A percentile compares a stretch with the other conserved stretches of the same genome.
phyloP scores from a whole-genome alignment of 805 yeast genomes.

The Yarrowia deformans region DNA sequence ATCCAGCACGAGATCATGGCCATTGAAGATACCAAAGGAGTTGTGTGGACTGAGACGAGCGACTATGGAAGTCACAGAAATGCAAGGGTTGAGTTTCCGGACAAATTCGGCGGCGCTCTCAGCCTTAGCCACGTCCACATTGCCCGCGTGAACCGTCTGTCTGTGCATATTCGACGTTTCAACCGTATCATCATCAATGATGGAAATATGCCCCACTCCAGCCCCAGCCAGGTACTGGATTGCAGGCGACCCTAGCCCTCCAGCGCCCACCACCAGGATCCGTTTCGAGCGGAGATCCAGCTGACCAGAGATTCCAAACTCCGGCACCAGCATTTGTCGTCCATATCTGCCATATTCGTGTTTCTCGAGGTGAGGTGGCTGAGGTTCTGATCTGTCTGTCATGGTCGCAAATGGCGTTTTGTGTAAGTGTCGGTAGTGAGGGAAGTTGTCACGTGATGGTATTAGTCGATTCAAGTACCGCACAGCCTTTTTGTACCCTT shows the following conservation, averaged over 20 bases:
- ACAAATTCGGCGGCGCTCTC: conserved; percentile 74
- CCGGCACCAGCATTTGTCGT: conserved; percentile 93
- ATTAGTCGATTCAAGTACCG: neutral
- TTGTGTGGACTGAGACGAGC: conserved; percentile 61
- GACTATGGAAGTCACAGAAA: conserved; percentile 61
- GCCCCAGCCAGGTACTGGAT: conserved; percentile 83
- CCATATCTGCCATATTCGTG: conserved; percentile 84
- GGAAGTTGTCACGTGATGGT: neutral
- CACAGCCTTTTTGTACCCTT: too few species aligned
- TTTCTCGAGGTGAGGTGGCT: neutral
- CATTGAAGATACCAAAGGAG: conserved; percentile 65
- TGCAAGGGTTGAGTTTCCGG: conserved; percentile 68
- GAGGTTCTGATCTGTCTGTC: neutral
- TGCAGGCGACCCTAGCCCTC: conserved; percentile 96
- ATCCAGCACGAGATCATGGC: conserved; percentile 81
- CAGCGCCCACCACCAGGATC: conserved; percentile 89
- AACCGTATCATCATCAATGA: conserved; percentile 85
- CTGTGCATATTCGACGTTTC: conserved; percentile 88
- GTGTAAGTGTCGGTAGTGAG: neutral
- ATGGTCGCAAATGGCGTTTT: too few species aligned
- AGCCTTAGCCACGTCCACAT: conserved; percentile 75
- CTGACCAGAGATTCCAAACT: conserved; percentile 68
- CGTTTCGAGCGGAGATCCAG: conserved; percentile 61
- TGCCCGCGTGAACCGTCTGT: conserved; percentile 79
- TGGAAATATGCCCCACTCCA: conserved; percentile 84